A percentile compares a stretch with the other conserved stretches of the same genome.
These are phyloP conservation scores for Tripterygium wilfordii DNA, from an alignment of 177 flowering plant genomes.

Conservation along the genomic window DNA sequence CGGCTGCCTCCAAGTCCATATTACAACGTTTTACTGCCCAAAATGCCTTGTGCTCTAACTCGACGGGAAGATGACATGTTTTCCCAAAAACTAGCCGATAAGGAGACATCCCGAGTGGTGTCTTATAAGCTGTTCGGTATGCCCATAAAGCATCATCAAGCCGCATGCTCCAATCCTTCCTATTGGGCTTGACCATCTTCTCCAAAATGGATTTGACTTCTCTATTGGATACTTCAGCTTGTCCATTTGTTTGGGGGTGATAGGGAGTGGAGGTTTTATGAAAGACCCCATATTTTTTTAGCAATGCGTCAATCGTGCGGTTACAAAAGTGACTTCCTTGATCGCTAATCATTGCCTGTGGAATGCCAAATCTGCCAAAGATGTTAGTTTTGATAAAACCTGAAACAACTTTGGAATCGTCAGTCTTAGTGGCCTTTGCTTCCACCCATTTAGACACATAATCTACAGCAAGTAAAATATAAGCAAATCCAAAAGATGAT, in stretches of 20 bases:
- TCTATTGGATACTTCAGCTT: slow-evolving; percentile 10
- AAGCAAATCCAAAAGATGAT: neutral
- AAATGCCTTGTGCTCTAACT: no score
- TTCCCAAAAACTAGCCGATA: slow-evolving; percentile 11
- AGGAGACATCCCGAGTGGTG: no score
- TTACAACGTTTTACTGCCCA: slow-evolving; percentile 8
- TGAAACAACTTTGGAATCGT: slow-evolving; percentile 1
- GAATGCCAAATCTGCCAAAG: slow-evolving; percentile 1
- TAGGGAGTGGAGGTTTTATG: slow-evolving; percentile 1
- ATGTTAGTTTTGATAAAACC: slow-evolving; percentile 2
- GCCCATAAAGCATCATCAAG: slow-evolving; percentile 3
- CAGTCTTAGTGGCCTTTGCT: neutral
- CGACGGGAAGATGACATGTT: slow-evolving; percentile 16
- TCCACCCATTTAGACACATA: no score
- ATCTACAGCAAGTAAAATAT: no score
- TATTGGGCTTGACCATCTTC: neutral
- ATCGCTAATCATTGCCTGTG: slow-evolving; percentile 2
- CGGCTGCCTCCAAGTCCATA: no score
- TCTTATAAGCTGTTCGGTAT: no score
- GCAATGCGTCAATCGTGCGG: neutral
- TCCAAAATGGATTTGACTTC: slow-evolving; percentile 3
- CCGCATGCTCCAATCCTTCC: neutral
- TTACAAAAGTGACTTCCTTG: slow-evolving; percentile 5
- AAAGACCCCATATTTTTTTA: neutral
- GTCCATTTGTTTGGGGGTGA: slow-evolving; percentile 17